Base-by-base conservation (phyloP, 768 basidiomycete genomes). In the Auricularia sp. region DNA sequence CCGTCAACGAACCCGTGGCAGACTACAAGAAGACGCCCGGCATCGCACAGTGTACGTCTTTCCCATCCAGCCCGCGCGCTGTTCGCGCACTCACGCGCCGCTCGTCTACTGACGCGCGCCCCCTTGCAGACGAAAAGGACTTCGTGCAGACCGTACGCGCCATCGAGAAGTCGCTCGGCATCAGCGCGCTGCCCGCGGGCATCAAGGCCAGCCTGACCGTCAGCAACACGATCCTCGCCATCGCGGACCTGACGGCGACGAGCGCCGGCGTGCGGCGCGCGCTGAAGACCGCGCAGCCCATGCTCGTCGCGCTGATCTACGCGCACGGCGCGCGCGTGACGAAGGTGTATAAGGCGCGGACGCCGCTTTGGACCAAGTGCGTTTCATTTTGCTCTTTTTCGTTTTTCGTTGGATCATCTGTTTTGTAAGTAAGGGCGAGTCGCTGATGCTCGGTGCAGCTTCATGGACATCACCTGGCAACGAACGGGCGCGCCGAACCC, bases 381-480 rank as follows among this genome's bases (percentile, higher is more conserved):
- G 75, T 66, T 23, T 1, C 2, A 0, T 29, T 29, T 29, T 29
- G 29, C 29, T 29, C 29, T 29, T 29, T 29, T 29, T 23, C 10
- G 6, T 11, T 10, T 36, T 14, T 23, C 10, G 6, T 33, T 59
- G 56, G 18, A 64, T 42, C 11, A 42, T 67, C 11, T 43, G 60
- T 29, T 61, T 58, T 54, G 43, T 6, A 29, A 8, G 43, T 6
- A 29, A 8, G 53, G 35, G 3, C 61, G 21, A 10, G 6, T 3
- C 47, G 8, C 8, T 59, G 34, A 67, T 91, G 89, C 68, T 90
- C 8, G 8, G 29, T 59, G 34, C 67, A 91, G 89, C 68, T 90
- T 90, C 71, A 91, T 91, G 88, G 88, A 92, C 67, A 70, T 88
- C 59, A 84, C 83, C 66, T 92, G 90, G 90, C 90, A 92, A 70